Evolutionary conservation across 768 basidiomycete genomes (phyloP).

Genomic region (Kwoniella dejecticola): DNA sequence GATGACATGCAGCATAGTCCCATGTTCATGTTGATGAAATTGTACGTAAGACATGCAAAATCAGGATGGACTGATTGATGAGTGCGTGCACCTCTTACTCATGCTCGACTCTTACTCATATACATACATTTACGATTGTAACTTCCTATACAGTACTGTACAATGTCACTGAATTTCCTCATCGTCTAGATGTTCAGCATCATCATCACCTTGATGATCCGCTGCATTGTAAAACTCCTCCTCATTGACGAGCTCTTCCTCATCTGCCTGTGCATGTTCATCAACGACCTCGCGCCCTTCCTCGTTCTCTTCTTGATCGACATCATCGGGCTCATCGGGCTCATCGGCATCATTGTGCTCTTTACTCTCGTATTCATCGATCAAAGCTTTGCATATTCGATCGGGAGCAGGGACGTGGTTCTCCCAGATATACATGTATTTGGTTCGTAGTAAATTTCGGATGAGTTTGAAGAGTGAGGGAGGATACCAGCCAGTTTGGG

Average conservation of each 20-base stretch:
- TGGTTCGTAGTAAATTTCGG: constrained; percentile 78
- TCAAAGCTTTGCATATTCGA: constrained; percentile 43
- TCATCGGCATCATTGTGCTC: background rate
- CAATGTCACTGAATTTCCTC: background rate
- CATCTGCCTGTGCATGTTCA: too few relatives aligned
- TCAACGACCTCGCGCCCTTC: background rate
- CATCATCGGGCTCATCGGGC: background rate
- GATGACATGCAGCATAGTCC: too few relatives aligned
- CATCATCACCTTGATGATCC: background rate
- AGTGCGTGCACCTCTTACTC: too few relatives aligned
- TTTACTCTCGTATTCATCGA: constrained; percentile 33
- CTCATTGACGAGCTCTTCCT: too few relatives aligned
- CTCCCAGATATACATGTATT: constrained; percentile 69
- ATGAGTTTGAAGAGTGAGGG: constrained; percentile 76
- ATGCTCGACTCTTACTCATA: too few relatives aligned
- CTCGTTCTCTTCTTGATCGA: constrained; percentile 3
- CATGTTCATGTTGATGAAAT: too few relatives aligned
- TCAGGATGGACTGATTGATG: too few relatives aligned
- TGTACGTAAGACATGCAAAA: too few relatives aligned
- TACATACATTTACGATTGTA: background rate
- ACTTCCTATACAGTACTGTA: too few relatives aligned
- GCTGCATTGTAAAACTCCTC: background rate
- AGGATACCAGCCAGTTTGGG: constrained; percentile 78
- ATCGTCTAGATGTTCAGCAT: background rate
- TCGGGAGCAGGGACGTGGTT: constrained; percentile 57